phyloP scores from a whole-genome alignment of 2,329 filamentous ascomycete genomes.

The Hymenoscyphus infarciens region DNA sequence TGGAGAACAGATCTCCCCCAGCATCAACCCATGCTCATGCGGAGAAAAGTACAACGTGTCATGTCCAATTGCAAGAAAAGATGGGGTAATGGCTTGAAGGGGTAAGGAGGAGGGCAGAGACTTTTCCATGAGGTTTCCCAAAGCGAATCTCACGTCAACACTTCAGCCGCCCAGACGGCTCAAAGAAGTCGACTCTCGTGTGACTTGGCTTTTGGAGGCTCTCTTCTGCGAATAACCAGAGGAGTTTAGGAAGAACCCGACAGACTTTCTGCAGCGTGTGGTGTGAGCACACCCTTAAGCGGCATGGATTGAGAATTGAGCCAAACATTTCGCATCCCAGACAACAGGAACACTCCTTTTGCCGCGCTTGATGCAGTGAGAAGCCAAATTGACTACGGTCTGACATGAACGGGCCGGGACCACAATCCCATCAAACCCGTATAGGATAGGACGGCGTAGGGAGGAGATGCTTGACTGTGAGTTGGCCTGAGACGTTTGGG shows the following conservation, averaged over 20 bases:
- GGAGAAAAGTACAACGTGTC: background rate
- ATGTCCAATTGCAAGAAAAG: background rate
- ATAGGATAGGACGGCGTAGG: constrained; percentile 5
- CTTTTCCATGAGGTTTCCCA: background rate
- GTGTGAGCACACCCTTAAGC: background rate
- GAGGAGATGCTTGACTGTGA: background rate
- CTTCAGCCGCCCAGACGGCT: background rate
- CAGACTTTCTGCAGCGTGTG: background rate
- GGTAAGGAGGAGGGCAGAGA: background rate
- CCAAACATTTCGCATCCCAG: background rate
- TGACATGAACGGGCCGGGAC: background rate
- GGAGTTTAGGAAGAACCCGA: background rate
- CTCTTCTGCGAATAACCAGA: background rate
- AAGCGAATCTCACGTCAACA: background rate
- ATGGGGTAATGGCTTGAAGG: background rate
- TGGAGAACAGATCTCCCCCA: background rate
- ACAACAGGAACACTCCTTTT: background rate
- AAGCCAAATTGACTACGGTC: constrained; percentile 5
- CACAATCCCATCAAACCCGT: background rate
- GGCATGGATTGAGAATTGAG: background rate
- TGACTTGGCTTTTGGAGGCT: background rate
- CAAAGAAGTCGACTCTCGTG: background rate
- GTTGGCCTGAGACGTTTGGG: background rate
- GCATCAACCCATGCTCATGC: background rate
- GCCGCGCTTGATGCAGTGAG: constrained; percentile 9